Evolutionary conservation across 2,329 filamentous ascomycete genomes (phyloP).

Genomic region (Paramyrothecium sp.): DNA sequence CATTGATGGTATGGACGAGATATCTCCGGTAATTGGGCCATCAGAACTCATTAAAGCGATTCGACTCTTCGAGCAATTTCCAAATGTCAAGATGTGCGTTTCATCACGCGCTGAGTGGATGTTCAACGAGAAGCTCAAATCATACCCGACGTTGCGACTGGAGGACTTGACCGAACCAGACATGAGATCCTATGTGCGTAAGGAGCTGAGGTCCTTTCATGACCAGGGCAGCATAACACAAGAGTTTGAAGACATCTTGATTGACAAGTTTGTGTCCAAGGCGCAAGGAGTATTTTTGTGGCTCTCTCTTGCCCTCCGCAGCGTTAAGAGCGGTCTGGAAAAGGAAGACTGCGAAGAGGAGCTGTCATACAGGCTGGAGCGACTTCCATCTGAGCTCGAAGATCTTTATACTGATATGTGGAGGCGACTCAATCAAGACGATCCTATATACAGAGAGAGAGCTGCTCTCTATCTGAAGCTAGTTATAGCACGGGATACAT

Average conservation of each 20-base stretch:
- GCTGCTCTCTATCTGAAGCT: slow-evolving; percentile 6
- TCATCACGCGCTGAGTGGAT: slow-evolving; percentile 1
- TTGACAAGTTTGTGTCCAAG: not conserved
- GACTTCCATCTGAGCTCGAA: slow-evolving; percentile 3
- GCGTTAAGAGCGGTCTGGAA: not conserved
- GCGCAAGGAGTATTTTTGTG: slow-evolving; percentile 10
- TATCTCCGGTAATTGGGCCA: not conserved
- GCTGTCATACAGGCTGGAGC: not conserved
- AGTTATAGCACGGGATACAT: not conserved
- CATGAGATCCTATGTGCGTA: not conserved
- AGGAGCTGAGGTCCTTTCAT: not conserved
- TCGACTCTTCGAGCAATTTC: not conserved
- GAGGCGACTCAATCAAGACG: slow-evolving; percentile 4
- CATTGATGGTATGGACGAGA: slow-evolving; percentile 15
- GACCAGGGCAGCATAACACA: not conserved
- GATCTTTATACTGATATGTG: slow-evolving; percentile 10
- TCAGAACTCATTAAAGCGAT: not conserved
- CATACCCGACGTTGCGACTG: not conserved
- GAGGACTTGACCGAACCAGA: slow-evolving; percentile 3
- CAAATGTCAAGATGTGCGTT: slow-evolving; percentile 2
- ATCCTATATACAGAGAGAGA: slow-evolving; percentile 1
- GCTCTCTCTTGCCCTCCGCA: not conserved
- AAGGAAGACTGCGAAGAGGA: not conserved
- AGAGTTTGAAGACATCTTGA: no score
- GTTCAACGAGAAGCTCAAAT: not conserved